Evolutionary conservation across 2,329 filamentous ascomycete species (phyloP).

Genomic region (Diaporthe velutina): DNA sequence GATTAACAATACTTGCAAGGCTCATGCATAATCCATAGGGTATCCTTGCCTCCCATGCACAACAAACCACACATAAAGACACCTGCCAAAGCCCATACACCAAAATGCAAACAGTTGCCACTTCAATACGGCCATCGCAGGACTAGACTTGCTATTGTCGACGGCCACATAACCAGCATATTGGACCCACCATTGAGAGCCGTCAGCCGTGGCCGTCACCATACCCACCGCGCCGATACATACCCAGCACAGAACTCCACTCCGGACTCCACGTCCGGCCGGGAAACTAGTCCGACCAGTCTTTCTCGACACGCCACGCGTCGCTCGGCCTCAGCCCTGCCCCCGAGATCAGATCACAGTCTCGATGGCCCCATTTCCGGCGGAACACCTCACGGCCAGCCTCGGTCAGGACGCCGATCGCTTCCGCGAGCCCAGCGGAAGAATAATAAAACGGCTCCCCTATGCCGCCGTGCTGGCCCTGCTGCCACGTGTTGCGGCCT

Average conservation of each 20-base stretch:
- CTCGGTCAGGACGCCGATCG: constrained; percentile 59
- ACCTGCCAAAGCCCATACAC: background rate
- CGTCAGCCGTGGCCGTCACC: background rate
- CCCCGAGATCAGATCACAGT: constrained; percentile 48
- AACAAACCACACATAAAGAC: background rate
- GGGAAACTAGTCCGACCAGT: constrained; percentile 45
- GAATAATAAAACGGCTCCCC: constrained; percentile 68
- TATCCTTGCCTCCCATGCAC: background rate
- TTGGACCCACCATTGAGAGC: background rate
- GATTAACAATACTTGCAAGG: background rate
- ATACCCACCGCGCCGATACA: background rate
- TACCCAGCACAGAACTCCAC: background rate
- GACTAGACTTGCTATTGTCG: background rate
- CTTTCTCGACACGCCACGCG: constrained; percentile 53
- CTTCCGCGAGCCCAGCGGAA: constrained; percentile 57
- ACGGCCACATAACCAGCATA: background rate
- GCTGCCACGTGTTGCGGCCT: constrained; percentile 66
- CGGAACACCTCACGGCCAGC: constrained; percentile 56
- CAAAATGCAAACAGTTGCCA: background rate
- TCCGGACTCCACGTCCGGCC: background rate
- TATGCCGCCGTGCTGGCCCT: constrained; percentile 61
- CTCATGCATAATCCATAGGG: too few species aligned
- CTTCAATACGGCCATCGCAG: background rate
- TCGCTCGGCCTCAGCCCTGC: constrained; percentile 49
- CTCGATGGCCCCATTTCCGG: constrained; percentile 57